A percentile compares a stretch with the other conserved stretches of the same genome.
phyloP scores from a whole-genome alignment of 2,329 filamentous ascomycete species.

The Stachybotrys chlorohalonatus region DNA sequence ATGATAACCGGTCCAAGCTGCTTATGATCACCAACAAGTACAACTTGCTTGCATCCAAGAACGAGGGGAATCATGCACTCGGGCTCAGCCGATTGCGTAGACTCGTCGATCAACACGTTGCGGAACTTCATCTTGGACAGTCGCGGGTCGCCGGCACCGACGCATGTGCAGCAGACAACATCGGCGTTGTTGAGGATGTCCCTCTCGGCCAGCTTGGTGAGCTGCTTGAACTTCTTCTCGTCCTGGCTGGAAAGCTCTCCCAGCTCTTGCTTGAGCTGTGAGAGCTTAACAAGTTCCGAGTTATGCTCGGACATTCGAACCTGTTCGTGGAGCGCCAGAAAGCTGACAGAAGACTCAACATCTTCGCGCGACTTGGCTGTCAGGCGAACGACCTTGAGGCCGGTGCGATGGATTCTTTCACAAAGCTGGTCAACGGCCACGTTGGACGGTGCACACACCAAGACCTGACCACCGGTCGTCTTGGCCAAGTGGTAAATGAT shows the following conservation, averaged over 20 bases:
- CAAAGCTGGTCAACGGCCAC: constrained; percentile 97
- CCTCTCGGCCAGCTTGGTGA: constrained; percentile 86
- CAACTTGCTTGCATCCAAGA: constrained; percentile 94
- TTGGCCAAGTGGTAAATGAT: constrained; percentile 98
- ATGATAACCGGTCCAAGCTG: constrained; percentile 98
- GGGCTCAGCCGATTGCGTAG: constrained; percentile 93
- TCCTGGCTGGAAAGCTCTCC: constrained; percentile 91
- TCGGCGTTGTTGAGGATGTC: constrained; percentile 94
- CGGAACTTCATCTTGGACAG: constrained; percentile 97
- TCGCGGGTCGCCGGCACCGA: constrained; percentile 91
- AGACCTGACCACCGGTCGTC: constrained; percentile 86
- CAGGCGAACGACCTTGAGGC: constrained; percentile 90
- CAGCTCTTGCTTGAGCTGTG: constrained; percentile 83
- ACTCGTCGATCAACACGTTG: constrained; percentile 96
- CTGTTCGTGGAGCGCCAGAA: constrained; percentile 91
- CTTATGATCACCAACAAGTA: constrained; percentile 97
- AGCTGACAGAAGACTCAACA: constrained; percentile 96
- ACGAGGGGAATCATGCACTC: constrained; percentile 99
- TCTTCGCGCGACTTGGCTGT: constrained; percentile 99
- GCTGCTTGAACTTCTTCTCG: constrained; percentile 96
- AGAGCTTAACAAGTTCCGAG: constrained; percentile 82
- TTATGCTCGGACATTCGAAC: constrained; percentile 97
- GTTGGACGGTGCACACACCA: constrained; percentile 96
- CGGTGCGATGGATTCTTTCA: constrained; percentile 90
- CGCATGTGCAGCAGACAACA: constrained; percentile 97